phyloP scores from a whole-genome alignment of 495 filamentous ascomycete genomes.

The Xylaria cubensis region DNA sequence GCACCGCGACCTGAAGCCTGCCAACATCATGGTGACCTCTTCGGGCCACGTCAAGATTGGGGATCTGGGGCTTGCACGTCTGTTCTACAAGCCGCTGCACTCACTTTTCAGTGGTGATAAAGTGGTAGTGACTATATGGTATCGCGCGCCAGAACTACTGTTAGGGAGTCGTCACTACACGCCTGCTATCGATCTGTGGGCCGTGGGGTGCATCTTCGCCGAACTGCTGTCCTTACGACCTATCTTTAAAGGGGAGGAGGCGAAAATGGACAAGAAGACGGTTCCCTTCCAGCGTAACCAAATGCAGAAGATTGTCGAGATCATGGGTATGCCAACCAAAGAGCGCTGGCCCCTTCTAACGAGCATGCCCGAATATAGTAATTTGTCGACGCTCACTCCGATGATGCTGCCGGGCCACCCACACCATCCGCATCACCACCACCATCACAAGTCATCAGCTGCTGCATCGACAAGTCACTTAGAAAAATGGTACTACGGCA shows the following conservation, averaged over 20 bases:
- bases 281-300: slow-evolving; percentile 98
- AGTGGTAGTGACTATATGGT: slow-evolving; percentile 99
- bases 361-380: slow-evolving; percentile 80
- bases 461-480: slow-evolving; percentile 48
- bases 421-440: slow-evolving; percentile 49
- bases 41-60: slow-evolving; percentile 90
- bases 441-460: slow-evolving; percentile 53
- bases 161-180: slow-evolving; percentile 94
- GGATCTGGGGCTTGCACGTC: slow-evolving; percentile 86
- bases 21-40: slow-evolving; percentile 98
- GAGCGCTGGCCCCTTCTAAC: slow-evolving; percentile 85
- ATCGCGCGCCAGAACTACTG: slow-evolving; percentile 92
- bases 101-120: slow-evolving; percentile 94
- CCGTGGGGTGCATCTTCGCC: slow-evolving; percentile 96
- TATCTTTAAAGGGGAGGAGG: slow-evolving; percentile 98
- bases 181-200: slow-evolving; percentile 96
- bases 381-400: slow-evolving; percentile 69
- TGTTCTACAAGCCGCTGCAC: slow-evolving; percentile 93
- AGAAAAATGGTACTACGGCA: slow-evolving; percentile 65
- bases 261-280: slow-evolving; percentile 99
- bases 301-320: slow-evolving; percentile 98
- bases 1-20: slow-evolving; percentile 95
- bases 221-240: slow-evolving; percentile 89
- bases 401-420: slow-evolving; percentile 47
- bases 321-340: slow-evolving; percentile 88